Evolutionary conservation across 2,329 filamentous ascomycete genomes (phyloP), one percentile per base, ranked within the genome.

Genomic region (Fusarium floridanum): DNA sequence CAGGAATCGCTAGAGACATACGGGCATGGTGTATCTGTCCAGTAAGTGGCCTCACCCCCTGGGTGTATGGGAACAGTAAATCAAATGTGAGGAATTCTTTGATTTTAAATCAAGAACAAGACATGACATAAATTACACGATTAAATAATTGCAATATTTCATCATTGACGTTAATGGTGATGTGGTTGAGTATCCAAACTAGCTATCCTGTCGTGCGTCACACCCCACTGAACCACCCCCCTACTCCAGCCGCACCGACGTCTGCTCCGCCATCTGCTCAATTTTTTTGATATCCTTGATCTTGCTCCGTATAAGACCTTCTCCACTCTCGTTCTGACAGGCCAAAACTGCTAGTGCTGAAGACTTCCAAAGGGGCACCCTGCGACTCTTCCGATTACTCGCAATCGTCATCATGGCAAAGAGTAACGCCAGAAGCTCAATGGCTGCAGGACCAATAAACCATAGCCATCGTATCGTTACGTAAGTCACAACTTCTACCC

Each of bases 301-400:
- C 16, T 27, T 27, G 17, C 36, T 59, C 2, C 17, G 24, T 41
- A 59, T 59, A 36, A 37, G 7, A 3, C 36, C 56, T 6, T 39
- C 56, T 27, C 27, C 36, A 2, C 17, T 27, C 10, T 29, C 36
- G 3, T 41, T 14, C 16, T 11, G 22, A 17, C 61, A 67, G 9
- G 37, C 34, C 16, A 73, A 48, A 5, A 67, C 59, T 17, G 68
- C 68, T 39, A 73, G 62, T 6, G 65, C 71, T 16, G 65, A 73
- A 6, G 71, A 71, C 62, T 73, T 73, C 68, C 71, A 73, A 3
- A 71, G 20, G 3, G 71, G 71, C 22, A 71, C 68, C 7, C 48
- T 41, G 16, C 34, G 56, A 9, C 56, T 59, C 14, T 34, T 39
- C 5, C 68, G 61, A 43, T 73, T 73, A 14, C 24, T 27, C 20